Evolutionary conservation across 805 yeast species (phyloP).

Genomic region (Saturnispora halmiae): DNA sequence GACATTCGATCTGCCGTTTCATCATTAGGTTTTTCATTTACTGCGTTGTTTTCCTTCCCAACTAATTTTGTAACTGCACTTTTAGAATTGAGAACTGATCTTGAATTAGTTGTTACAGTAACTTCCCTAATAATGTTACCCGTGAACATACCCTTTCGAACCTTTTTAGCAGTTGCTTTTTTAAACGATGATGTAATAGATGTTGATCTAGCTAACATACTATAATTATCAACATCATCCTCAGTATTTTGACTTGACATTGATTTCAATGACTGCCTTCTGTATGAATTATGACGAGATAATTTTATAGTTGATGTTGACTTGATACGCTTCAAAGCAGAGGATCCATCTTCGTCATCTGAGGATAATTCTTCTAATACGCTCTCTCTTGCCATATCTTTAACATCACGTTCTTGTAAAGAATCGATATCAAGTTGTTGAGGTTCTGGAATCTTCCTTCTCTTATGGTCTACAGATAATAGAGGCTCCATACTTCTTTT

Average conservation of each 20-base stretch:
- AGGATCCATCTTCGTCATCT: slow-evolving; percentile 28
- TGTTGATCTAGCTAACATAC: slow-evolving; percentile 18
- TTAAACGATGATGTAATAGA: slow-evolving; percentile 27
- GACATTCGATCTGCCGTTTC: slow-evolving; percentile 13
- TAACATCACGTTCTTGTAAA: slow-evolving; percentile 7
- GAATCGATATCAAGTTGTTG: slow-evolving; percentile 7
- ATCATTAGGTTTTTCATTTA: slow-evolving; percentile 7
- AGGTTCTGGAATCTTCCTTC: slow-evolving; percentile 8
- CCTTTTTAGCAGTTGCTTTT: slow-evolving; percentile 11
- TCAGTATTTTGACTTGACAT: not conserved
- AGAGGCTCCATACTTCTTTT: slow-evolving; percentile 17
- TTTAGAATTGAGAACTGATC: slow-evolving; percentile 18
- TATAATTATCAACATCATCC: slow-evolving; percentile 15
- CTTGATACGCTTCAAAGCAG: slow-evolving; percentile 29
- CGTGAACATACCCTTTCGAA: slow-evolving; percentile 17
- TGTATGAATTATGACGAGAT: slow-evolving; percentile 35
- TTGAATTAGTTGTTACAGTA: slow-evolving; percentile 24
- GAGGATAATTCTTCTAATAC: slow-evolving; percentile 18
- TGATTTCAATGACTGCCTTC: not conserved
- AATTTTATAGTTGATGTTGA: slow-evolving; percentile 35
- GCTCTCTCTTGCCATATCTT: slow-evolving; percentile 1
- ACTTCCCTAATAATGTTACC: slow-evolving; percentile 25
- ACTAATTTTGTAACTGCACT: slow-evolving; percentile 26
- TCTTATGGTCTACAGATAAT: slow-evolving; percentile 11
- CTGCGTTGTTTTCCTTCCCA: slow-evolving; percentile 3